Base-by-base conservation (phyloP, 2,329 filamentous ascomycete genomes). In the Fusarium sp. region DNA sequence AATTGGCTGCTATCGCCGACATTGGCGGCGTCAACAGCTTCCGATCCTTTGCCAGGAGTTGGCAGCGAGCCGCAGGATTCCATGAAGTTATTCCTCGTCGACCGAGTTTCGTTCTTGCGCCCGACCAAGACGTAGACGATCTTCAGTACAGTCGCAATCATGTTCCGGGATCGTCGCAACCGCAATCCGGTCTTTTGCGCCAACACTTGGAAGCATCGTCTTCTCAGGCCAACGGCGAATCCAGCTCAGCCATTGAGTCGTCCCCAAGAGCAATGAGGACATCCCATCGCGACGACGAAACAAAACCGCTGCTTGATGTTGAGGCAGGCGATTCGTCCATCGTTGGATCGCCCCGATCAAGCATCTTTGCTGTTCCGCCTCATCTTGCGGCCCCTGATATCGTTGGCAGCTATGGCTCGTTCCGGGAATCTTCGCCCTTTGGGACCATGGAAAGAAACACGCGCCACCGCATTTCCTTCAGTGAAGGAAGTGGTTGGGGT, bases 21-120 rank as follows among this genome's bases (percentile, higher is more conserved):
- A 90, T 93, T 49, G 96, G 95, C 69, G 95, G 95, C 52, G 91
- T 94, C 65, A 98, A 98, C 83, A 97, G 93, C 79, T 92, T 98
- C 74, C 91, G 96, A 76, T 97, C 94, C 75, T 98, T 98, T 78
- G 93, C 94, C 45, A 89, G 92, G 65, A 97, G 93, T 74, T 97
- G 94, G 92, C 93, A 95, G 80, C 90, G 95, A 78, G 95, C 95
- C 39, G 93, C 94, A 26, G 91, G 87, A 60, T 98, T 98, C 79
- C 88, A 89, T 69, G 94, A 98, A 79, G 93, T 97, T 72, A 90
- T 96, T 34, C 93, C 93, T 7, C 90, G 92, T 58, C 88, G 90
- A 18, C 89, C 90, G 16, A 91, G 92, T 34, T 93, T 97, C 77
- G 84, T 93, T 55, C 86, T 89, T 67, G 85, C 86, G 4, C 84